A percentile compares a stretch with the other conserved stretches of the same genome.
Conservation (phyloP, 441 rosid genomes). For the Eruca vesicaria region DNA sequence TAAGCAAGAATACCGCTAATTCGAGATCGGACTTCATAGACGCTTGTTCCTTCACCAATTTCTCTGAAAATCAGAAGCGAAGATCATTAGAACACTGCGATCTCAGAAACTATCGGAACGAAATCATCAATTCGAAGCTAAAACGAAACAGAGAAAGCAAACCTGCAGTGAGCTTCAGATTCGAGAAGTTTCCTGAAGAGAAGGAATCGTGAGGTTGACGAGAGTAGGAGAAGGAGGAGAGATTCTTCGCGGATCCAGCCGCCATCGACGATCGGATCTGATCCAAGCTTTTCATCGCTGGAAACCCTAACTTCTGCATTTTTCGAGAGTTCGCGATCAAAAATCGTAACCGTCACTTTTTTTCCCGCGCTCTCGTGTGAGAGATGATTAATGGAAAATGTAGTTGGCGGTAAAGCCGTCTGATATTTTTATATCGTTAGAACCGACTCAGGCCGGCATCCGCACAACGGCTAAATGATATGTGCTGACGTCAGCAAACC, state of each 20-base stretch:
- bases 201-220: conserved; percentile 55
- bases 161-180: conserved; percentile 88
- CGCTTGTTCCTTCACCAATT: conserved; percentile 87
- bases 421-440: conserved; percentile 2
- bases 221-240: conserved; percentile 48
- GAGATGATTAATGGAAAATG: not conserved
- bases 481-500: conserved; percentile 5
- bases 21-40: conserved; percentile 81
- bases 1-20: conserved; percentile 59
- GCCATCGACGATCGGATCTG: conserved; percentile 49
- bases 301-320: conserved; percentile 80
- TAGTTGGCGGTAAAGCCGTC: not conserved
- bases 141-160: not conserved
- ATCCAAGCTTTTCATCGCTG: conserved; percentile 73
- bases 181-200: conserved; percentile 68
- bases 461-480: not conserved
- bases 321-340: conserved; percentile 5
- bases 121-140: not conserved
- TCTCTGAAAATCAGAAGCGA: conserved; percentile 50
- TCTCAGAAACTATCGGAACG: not conserved
- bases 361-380: not conserved
- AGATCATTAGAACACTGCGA: conserved; percentile 25
- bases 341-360: not conserved
- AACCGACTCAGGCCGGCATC: not conserved
- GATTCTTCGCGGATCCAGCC: conserved; percentile 47